Conservation (phyloP, 2,329 filamentous ascomycete species). For the Sphaerulina populicola region DNA sequence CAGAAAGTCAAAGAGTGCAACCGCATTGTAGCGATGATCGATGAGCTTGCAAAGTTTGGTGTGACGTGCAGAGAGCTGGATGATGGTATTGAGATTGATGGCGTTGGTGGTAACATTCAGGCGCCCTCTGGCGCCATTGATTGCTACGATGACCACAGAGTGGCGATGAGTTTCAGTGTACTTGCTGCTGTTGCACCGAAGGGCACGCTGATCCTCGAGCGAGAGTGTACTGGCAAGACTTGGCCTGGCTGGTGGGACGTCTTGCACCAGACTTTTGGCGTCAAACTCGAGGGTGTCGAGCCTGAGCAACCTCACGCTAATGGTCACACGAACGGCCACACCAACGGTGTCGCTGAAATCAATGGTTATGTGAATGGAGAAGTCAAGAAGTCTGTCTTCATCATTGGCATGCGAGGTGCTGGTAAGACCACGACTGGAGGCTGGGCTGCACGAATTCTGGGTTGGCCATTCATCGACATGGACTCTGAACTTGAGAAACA, state of each 20-base stretch:
- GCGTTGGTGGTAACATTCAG: constrained; percentile 45
- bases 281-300: constrained; percentile 68
- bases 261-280: constrained; percentile 67
- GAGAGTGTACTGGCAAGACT: constrained; percentile 91
- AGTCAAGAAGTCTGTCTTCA: constrained; percentile 64
- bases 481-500: constrained; percentile 76
- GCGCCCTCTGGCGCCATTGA: constrained; percentile 62
- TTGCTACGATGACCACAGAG: constrained; percentile 95
- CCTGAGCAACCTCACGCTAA: constrained; percentile 24
- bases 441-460: constrained; percentile 70
- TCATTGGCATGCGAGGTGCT: constrained; percentile 94
- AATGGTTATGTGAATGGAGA: constrained; percentile 28
- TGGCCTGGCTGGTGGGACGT: constrained; percentile 99
- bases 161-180: constrained; percentile 97
- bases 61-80: constrained; percentile 79
- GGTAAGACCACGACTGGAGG: constrained; percentile 90
- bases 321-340: constrained; percentile 28
- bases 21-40: constrained; percentile 89
- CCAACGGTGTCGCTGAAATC: constrained; percentile 27
- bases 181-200: constrained; percentile 63
- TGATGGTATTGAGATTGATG: constrained; percentile 77
- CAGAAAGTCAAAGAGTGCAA: constrained; percentile 98
- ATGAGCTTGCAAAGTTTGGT: constrained; percentile 87
- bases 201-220: constrained; percentile 71
- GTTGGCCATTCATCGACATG: constrained; percentile 73